A percentile compares a stretch with the other conserved stretches of the same genome.
These are phyloP conservation scores for Fusarium sambucinum DNA, from an alignment of 2,329 filamentous ascomycete genomes.

Conservation along the genomic window DNA sequence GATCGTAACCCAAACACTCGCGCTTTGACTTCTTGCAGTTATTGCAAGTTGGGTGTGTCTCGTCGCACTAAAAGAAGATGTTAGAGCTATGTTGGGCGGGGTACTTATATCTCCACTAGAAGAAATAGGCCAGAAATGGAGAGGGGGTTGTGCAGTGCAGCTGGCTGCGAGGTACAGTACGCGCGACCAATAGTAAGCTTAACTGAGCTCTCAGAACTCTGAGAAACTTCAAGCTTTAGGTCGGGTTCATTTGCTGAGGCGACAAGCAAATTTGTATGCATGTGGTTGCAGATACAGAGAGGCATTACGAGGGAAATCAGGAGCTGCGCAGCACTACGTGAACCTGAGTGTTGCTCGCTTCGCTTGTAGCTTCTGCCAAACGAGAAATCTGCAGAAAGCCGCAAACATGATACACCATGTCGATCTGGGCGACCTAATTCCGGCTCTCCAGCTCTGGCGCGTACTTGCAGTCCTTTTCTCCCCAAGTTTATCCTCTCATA, in stretches of 20 bases:
- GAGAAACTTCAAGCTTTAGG: conserved; percentile 9
- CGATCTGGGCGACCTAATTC: conserved; percentile 24
- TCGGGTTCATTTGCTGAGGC: conserved; percentile 1
- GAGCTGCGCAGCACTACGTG: conserved; percentile 43
- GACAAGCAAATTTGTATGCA: conserved; percentile 7
- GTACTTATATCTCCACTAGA: conserved; percentile 39
- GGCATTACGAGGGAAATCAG: conserved; percentile 39
- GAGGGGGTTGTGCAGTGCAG: conserved; percentile 33
- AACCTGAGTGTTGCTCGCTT: conserved; percentile 39
- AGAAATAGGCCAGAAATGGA: conserved; percentile 19
- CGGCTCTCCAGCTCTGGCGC: conserved; percentile 21
- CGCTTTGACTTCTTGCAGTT: conserved; percentile 91
- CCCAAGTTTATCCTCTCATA: conserved; percentile 24
- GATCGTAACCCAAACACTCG: conserved; percentile 87
- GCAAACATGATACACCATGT: conserved; percentile 39
- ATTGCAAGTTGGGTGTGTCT: conserved; percentile 91
- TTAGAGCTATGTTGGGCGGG: conserved; percentile 45
- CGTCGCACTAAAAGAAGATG: conserved; percentile 77
- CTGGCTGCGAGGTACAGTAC: conserved; percentile 17
- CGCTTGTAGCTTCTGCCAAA: conserved; percentile 33
- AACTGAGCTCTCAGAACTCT: conserved; percentile 24
- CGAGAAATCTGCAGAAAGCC: conserved; percentile 34
- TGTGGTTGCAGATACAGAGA: conserved; percentile 23
- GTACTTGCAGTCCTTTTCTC: conserved; percentile 28
- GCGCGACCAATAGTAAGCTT: conserved; percentile 38